Evolutionary conservation across 768 basidiomycete species (phyloP).

Genomic region (Symmetrospora coprosmae): DNA sequence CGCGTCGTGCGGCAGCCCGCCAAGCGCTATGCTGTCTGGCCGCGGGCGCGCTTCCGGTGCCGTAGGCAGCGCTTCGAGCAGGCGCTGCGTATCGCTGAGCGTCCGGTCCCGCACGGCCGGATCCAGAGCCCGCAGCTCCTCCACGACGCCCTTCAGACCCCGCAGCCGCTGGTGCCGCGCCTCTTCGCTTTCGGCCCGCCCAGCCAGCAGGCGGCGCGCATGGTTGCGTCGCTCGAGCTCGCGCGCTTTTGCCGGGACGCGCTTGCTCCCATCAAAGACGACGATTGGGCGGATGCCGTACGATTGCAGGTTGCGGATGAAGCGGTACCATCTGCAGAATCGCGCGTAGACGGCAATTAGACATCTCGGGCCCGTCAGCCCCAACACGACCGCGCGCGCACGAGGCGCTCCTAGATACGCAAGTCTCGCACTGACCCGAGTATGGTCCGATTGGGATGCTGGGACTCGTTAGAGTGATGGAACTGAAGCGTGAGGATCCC

Average conservation of each 20-base stretch:
- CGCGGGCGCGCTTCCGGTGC: too few species aligned
- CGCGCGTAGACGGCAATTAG: too few species aligned
- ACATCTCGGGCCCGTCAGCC: too few species aligned
- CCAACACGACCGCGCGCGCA: too few species aligned
- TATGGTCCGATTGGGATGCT: conserved; percentile 6
- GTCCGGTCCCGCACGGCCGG: background rate
- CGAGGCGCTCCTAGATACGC: too few species aligned
- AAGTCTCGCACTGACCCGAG: too few species aligned
- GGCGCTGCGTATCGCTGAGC: background rate
- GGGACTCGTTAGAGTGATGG: conserved; percentile 9
- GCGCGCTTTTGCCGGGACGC: conserved; percentile 13
- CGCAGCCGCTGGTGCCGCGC: background rate
- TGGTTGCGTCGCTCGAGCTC: conserved; percentile 11
- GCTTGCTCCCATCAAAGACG: conserved; percentile 18
- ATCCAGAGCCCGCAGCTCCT: background rate
- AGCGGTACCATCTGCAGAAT: conserved; percentile 24
- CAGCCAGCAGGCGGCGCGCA: background rate
- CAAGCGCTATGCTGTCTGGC: too few species aligned
- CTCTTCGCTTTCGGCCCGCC: conserved; percentile 7
- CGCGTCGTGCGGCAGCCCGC: too few species aligned
- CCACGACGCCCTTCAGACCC: background rate
- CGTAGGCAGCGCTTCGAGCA: background rate
- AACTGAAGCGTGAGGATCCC: conserved; percentile 7
- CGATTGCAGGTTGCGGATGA: conserved; percentile 12
- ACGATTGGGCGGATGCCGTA: conserved; percentile 15